Conservation (phyloP, 148 eudicot genomes). For the Bassia scoparia region DNA sequence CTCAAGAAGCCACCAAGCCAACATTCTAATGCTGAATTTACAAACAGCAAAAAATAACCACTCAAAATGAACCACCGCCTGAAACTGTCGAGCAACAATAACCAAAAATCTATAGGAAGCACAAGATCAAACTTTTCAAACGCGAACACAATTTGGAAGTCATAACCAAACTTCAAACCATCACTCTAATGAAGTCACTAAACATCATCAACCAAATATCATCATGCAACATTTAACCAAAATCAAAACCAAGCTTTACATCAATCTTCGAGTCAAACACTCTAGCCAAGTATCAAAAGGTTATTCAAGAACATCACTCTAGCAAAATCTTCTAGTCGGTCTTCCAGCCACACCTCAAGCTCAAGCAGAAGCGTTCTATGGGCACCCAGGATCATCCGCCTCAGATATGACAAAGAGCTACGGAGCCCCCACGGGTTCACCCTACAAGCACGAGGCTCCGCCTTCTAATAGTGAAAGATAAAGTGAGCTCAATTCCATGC, state of each 20-base stretch:
- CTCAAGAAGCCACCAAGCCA: too few species aligned
- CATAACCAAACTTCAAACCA: not conserved
- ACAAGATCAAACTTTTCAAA: not conserved
- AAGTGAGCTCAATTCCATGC: not conserved
- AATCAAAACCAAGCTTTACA: not conserved
- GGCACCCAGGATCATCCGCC: constrained; percentile 17
- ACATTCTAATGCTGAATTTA: too few species aligned
- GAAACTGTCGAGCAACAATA: too few species aligned
- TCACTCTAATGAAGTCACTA: not conserved
- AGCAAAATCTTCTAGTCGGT: not conserved
- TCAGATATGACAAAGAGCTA: constrained; percentile 14
- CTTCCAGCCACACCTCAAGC: not conserved
- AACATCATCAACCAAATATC: not conserved
- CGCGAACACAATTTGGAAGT: not conserved
- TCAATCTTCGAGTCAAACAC: not conserved
- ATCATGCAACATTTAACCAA: not conserved
- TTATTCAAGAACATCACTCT: not conserved
- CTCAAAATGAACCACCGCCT: too few species aligned
- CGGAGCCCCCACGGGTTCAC: constrained; percentile 11
- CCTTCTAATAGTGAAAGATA: not conserved
- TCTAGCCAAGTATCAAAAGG: not conserved
- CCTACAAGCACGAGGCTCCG: not conserved
- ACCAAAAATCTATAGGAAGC: not conserved
- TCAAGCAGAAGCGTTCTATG: constrained; percentile 6
- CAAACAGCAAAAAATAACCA: too few species aligned